Evolutionary conservation across 805 yeast species (phyloP), one percentile per base, ranked within the genome.

Genomic region (Candida gorgasii): DNA sequence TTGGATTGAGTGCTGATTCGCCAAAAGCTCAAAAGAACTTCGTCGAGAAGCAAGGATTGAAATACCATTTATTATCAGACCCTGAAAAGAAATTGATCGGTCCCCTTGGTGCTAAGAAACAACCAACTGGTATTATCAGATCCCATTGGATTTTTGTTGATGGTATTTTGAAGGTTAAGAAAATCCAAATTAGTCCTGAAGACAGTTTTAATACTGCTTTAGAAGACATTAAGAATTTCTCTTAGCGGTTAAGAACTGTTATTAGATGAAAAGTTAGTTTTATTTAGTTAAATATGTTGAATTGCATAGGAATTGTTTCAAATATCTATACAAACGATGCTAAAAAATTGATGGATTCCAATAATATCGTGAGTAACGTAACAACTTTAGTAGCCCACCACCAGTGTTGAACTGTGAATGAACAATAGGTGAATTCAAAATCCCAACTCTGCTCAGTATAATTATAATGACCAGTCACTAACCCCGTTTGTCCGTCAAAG

Each of bases 81-180:
- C 89, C 96, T 2, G 54, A 75, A 32, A 80, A 76, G 57, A 72
- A 79, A 50, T 71, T 92, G 46, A 80, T 93, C 52, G 83, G 81
- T 0, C 60, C 73, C 2, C 70, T 93, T 47, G 97, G 97, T 4
- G 96, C 95, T 16, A 85, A 82, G 55, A 92, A 90, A 69, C 57
- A 72, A 1, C 89, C 95, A 23, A 63, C 72, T 14, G 95, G 96
- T 4, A 79, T 85, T 38, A 78, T 82, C 42, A 79, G 99, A 59
- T 87, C 96, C n/a, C 96, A 92, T 58, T 90, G 95, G 88, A 77
- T 92, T 33, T 86, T 93, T 61, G 78, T 74, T 31, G 82, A 88
- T 57, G 97, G 97, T 11, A 75, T 79, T 48, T 72, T 89, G 52
- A 69, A 65, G 33, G 66, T 73, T 36, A 76, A 72, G 47, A 75